A percentile compares a stretch with the other conserved stretches of the same genome.
These are phyloP conservation scores for Globisporangium yorkense DNA, from an alignment of 352 stramenopile genomes.

Conservation along the genomic window DNA sequence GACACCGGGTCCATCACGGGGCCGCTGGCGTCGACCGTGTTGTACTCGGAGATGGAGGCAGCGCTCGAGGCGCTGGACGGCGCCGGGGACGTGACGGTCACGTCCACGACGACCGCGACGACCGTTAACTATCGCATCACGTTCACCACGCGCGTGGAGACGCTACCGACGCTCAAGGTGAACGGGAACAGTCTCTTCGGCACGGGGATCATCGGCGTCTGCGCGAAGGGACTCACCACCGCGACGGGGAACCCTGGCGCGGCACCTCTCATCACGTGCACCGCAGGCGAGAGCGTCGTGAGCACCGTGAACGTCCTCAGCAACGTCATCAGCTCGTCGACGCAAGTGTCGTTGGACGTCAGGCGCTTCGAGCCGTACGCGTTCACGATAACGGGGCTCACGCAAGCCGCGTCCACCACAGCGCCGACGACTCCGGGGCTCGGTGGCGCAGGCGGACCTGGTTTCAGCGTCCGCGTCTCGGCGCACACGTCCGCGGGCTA, in stretches of 20 bases:
- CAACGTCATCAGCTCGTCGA: slow-evolving; percentile 10
- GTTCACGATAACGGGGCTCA: slow-evolving; percentile 46
- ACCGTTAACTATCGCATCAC: slow-evolving; percentile 46
- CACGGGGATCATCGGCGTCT: slow-evolving; percentile 38
- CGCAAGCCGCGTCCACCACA: slow-evolving; percentile 23
- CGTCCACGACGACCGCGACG: slow-evolving; percentile 14
- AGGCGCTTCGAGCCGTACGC: slow-evolving; percentile 37
- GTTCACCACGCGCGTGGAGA: slow-evolving; percentile 41
- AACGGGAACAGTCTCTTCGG: slow-evolving; percentile 28
- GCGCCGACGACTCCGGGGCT: slow-evolving; percentile 28
- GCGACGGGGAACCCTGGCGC: slow-evolving; percentile 24
- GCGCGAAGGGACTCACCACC: slow-evolving; percentile 26
- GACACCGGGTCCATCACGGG: slow-evolving; percentile 39
- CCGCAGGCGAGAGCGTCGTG: slow-evolving; percentile 30
- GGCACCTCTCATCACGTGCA: slow-evolving; percentile 33
- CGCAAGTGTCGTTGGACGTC: slow-evolving; percentile 45
- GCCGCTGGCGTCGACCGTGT: slow-evolving; percentile 36
- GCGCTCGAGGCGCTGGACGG: slow-evolving; percentile 73
- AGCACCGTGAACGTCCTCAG: slow-evolving; percentile 27
- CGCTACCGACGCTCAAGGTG: slow-evolving; percentile 29
- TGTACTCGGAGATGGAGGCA: slow-evolving; percentile 74
- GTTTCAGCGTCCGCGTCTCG: slow-evolving; percentile 59
- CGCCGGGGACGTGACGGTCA: slow-evolving; percentile 77
- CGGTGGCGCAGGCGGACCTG: slow-evolving; percentile 26
- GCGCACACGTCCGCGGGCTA: slow-evolving; percentile 64